Base-by-base conservation (phyloP, 2,329 filamentous ascomycete species). In the Arthrocladium fulminans region DNA sequence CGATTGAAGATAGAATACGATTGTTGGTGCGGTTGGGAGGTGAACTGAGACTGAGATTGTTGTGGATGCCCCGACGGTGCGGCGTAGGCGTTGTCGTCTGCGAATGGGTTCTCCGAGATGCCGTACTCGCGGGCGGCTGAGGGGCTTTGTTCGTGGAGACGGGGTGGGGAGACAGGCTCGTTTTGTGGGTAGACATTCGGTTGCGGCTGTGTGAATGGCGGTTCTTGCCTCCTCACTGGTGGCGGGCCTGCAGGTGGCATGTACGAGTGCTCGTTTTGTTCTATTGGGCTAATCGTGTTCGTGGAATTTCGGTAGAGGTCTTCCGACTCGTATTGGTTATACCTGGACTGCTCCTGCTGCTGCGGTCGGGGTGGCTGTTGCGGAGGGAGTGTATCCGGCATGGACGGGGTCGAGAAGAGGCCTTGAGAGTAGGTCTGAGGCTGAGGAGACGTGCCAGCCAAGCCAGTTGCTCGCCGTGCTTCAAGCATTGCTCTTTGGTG, bases 401-500 rank as follows among this genome's bases (percentile, higher is more conserved):
- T 48, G 43, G 20, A 24, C 45, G 42, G 41, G 29, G 57, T 59
- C 27, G 56, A 55, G 44, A 20, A 44, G 51, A 29, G 17, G 38
- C 42, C 23, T 35, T 45, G 19, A 20, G 38, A 1, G 44, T 19
- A 22, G 45, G 40, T 23, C 23, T 40, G 40, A 19, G 47, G 34
- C 23, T 47, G 22, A 34, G 51, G 20, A 35, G 42, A 32, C 45
- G 44, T 19, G 47, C 42, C 7, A 45, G 45, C 19, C 38, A 47
- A 30, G 42, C 55, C 55, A 27, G 39, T 48, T 2, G 54, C 38
- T 47, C 74, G 72, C 39, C 79, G 70, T 7, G 79, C 79, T 52
- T 75, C 69, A 5, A 83, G 69, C 34, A 94, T 71, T 8, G 88
- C 84, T 47, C 88, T 81, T 65, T 94, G 87, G 65, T 96, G 87